These are phyloP conservation scores for Candida odintsovae DNA, from an alignment of 805 yeast genomes.

Conservation along the genomic window DNA sequence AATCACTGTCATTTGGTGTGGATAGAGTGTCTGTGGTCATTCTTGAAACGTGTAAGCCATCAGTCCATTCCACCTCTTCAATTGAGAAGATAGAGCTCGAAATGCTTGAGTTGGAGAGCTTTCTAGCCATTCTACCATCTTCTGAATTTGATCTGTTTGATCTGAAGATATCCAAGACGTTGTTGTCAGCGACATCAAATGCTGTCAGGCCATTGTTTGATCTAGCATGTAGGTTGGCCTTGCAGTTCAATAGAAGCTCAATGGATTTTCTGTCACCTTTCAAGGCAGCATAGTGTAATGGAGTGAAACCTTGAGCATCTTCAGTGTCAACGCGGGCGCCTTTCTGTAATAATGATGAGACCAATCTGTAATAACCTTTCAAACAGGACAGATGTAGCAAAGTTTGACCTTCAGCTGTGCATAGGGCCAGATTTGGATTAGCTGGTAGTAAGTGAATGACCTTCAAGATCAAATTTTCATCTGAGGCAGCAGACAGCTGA, in stretches of 20 bases:
- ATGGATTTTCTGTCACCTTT: constrained; percentile 68
- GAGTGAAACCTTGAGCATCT: constrained; percentile 80
- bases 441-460: constrained; percentile 65
- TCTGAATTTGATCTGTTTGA: background rate
- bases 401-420: constrained; percentile 81
- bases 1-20: constrained; percentile 21
- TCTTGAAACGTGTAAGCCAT: constrained; percentile 29
- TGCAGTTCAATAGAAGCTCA: constrained; percentile 53
- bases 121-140: constrained; percentile 15
- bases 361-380: constrained; percentile 62
- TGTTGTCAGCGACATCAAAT: constrained; percentile 34
- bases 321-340: constrained; percentile 65
- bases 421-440: constrained; percentile 75
- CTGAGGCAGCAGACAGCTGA: constrained; percentile 12
- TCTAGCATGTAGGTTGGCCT: constrained; percentile 49
- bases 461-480: constrained; percentile 36
- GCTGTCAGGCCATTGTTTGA: constrained; percentile 46
- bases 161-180: constrained; percentile 27
- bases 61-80: constrained; percentile 23
- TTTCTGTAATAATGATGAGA: constrained; percentile 54
- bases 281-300: constrained; percentile 81
- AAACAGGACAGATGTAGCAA: constrained; percentile 80
- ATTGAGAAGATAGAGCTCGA: constrained; percentile 26
- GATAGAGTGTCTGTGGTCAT: constrained; percentile 26
- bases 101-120: constrained; percentile 20